Evolutionary conservation across 2,329 filamentous ascomycete species (phyloP).

Genomic region (Calonectria naviculata): DNA sequence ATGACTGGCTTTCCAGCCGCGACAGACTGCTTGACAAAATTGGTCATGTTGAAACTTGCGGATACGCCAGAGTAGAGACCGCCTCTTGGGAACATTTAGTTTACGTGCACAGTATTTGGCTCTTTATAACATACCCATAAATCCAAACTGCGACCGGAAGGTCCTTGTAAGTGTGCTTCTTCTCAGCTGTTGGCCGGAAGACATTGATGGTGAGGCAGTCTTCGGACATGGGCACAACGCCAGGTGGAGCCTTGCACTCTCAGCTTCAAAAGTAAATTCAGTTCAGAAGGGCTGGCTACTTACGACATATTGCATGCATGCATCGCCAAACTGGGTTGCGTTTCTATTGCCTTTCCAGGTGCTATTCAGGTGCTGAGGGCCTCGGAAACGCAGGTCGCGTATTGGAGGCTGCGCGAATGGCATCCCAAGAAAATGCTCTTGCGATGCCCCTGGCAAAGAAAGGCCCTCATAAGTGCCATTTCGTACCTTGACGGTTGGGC

Average conservation of each 20-base stretch:
- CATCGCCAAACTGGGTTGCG: background rate
- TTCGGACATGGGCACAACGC: background rate
- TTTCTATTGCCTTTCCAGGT: background rate
- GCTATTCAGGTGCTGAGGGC: background rate
- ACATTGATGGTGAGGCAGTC: constrained; percentile 3
- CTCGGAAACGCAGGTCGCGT: background rate
- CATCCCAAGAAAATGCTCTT: constrained; percentile 2
- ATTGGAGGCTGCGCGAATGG: constrained; percentile 1
- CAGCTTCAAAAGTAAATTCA: background rate
- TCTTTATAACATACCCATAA: background rate
- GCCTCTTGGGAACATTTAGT: background rate
- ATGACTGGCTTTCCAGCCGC: background rate
- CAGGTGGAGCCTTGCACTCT: background rate
- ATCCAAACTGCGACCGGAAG: constrained; percentile 6
- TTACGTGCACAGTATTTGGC: background rate
- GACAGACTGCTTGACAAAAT: constrained; percentile 6
- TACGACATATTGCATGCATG: constrained; percentile 7
- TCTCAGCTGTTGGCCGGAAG: background rate
- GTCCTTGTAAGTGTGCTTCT: background rate
- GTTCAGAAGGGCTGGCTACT: background rate
- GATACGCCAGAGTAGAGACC: constrained; percentile 1
- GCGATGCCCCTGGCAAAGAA: background rate
- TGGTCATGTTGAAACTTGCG: constrained; percentile 1
- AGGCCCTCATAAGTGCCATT: constrained; percentile 8
- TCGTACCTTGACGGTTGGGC: background rate